These are phyloP conservation scores for Pseudozyma tsukubaensis DNA, from an alignment of 1,284 basidiomycete species.

Conservation along the genomic window DNA sequence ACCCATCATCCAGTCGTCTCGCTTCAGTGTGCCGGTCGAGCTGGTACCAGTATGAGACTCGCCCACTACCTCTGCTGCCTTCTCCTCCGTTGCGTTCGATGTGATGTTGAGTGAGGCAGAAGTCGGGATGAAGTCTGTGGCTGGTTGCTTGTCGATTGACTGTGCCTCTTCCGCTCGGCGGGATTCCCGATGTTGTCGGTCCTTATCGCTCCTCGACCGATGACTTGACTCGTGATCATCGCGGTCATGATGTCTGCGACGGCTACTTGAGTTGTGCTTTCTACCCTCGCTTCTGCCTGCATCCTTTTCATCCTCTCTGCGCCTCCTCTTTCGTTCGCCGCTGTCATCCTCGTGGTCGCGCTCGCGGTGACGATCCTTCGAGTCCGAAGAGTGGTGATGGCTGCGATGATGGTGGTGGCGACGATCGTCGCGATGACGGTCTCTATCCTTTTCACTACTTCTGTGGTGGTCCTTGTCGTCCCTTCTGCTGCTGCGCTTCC, in stretches of 20 bases:
- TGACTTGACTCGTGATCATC: slow-evolving; percentile 79
- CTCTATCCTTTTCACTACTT: slow-evolving; percentile 8
- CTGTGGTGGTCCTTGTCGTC: neutral
- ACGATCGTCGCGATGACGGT: slow-evolving; percentile 15
- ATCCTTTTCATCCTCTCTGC: slow-evolving; percentile 30
- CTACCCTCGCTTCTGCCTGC: neutral
- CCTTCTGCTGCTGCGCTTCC: slow-evolving; percentile 15
- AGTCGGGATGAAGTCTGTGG: slow-evolving; percentile 81
- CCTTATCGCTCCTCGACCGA: slow-evolving; percentile 73
- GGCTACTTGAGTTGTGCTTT: slow-evolving; percentile 4
- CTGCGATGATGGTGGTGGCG: slow-evolving; percentile 14
- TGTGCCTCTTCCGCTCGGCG: slow-evolving; percentile 66
- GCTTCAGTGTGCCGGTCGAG: slow-evolving; percentile 73
- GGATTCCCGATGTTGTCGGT: slow-evolving; percentile 62
- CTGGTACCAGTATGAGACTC: slow-evolving; percentile 58
- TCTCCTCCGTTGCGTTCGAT: slow-evolving; percentile 73
- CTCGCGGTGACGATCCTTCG: slow-evolving; percentile 7
- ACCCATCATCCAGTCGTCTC: slow-evolving; percentile 90
- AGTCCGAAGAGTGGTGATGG: slow-evolving; percentile 6
- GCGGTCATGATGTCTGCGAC: slow-evolving; percentile 2
- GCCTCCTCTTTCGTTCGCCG: slow-evolving; percentile 70
- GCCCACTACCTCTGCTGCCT: no score
- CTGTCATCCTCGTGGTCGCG: slow-evolving; percentile 11
- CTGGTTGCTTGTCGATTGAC: slow-evolving; percentile 71
- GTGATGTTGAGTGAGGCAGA: slow-evolving; percentile 78